Conservation (phyloP, 306 rosid genomes). For the Calophaca sinica region DNA sequence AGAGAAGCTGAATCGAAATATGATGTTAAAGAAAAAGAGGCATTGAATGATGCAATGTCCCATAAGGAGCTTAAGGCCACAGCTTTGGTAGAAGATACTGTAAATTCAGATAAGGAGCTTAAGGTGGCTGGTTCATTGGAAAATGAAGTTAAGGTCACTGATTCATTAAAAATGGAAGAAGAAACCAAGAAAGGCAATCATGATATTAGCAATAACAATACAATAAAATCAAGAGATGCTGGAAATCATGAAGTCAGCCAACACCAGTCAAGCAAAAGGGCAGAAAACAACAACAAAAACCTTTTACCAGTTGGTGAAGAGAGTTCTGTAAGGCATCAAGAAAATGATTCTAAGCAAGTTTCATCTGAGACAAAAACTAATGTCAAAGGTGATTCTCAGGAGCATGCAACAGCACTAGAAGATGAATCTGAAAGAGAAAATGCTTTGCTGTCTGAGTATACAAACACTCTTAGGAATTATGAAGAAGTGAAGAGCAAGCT, state of each 20-base stretch:
- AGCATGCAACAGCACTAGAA: conserved; percentile 40
- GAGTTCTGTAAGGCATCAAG: conserved; percentile 5
- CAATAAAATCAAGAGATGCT: conserved; percentile 27
- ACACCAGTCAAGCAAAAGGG: conserved; percentile 1
- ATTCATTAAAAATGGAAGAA: conserved; percentile 36
- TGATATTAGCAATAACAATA: conserved; percentile 23
- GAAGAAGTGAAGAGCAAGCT: conserved; percentile 80
- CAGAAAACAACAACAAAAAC: not conserved
- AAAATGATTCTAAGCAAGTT: conserved; percentile 42
- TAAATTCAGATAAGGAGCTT: conserved; percentile 24
- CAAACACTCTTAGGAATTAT: conserved; percentile 74
- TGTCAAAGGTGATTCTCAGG: conserved; percentile 41
- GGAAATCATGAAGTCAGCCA: conserved; percentile 46
- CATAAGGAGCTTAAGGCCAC: conserved; percentile 29
- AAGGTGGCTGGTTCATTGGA: not conserved
- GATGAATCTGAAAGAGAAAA: conserved; percentile 76
- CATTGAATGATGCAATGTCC: conserved; percentile 45
- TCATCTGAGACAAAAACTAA: conserved; percentile 42
- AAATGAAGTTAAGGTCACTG: conserved; percentile 39
- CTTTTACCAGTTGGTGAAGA: not conserved
- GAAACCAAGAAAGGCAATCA: conserved; percentile 15
- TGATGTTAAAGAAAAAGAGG: conserved; percentile 39
- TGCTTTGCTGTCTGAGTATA: conserved; percentile 73
- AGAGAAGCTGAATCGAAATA: conserved; percentile 44
- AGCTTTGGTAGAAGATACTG: conserved; percentile 39